Percentiles rank a stretch among this genome's conserved stretches.
These are phyloP conservation scores for Pseudodiploospora longispora DNA, from an alignment of 2,329 filamentous ascomycete species.

Conservation along the genomic window DNA sequence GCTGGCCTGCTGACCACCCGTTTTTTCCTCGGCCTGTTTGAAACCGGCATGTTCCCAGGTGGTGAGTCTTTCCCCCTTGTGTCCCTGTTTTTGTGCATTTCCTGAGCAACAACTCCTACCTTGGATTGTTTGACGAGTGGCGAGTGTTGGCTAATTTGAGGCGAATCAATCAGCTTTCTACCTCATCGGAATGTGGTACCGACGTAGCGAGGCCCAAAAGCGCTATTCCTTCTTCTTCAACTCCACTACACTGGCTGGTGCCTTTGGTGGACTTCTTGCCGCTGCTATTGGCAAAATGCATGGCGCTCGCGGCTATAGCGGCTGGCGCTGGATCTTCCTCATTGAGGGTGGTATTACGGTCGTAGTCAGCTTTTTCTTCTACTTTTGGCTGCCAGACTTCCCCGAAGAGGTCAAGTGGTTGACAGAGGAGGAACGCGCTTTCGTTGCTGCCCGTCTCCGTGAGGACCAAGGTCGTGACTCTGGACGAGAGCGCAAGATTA, in stretches of 20 bases:
- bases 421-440: slow-evolving; percentile 58
- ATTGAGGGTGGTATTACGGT: slow-evolving; percentile 62
- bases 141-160: no score
- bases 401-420: slow-evolving; percentile 70
- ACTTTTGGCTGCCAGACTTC: slow-evolving; percentile 65
- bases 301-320: slow-evolving; percentile 54
- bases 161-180: slow-evolving; percentile 42
- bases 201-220: slow-evolving; percentile 77
- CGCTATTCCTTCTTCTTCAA: slow-evolving; percentile 93
- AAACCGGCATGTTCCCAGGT: slow-evolving; percentile 62
- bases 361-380: slow-evolving; percentile 52
- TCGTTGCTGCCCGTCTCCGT: slow-evolving; percentile 56
- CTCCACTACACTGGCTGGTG: slow-evolving; percentile 68
- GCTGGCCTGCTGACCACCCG: slow-evolving; percentile 67
- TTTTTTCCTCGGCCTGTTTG: slow-evolving; percentile 76
- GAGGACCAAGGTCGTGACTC: slow-evolving; percentile 58
- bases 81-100: slow-evolving; percentile 57
- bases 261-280: slow-evolving; percentile 80
- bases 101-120: slow-evolving; percentile 42
- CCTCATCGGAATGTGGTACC: slow-evolving; percentile 84
- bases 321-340: slow-evolving; percentile 82
- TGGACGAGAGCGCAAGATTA: slow-evolving; percentile 54
- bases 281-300: slow-evolving; percentile 88
- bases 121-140: not conserved
- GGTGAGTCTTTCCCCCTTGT: slow-evolving; percentile 31